Percentiles rank a stretch among this genome's conserved stretches.
Conservation (phyloP, 305 asterid species). For the Fraxinus paxiana region DNA sequence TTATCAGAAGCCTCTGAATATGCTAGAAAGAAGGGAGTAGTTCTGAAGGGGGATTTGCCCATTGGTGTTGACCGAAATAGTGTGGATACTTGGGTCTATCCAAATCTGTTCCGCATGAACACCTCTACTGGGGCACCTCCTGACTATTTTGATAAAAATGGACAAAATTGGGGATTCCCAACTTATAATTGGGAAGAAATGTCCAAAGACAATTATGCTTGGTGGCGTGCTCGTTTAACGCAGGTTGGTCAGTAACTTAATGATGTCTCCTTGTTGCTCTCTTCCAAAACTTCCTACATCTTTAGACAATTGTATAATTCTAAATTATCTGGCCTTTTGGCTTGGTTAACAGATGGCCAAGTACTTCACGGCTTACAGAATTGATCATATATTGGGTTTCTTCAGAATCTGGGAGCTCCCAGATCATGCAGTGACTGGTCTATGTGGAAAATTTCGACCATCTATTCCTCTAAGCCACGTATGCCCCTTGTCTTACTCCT, state of each 20-base stretch:
- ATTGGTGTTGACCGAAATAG: constrained; percentile 95
- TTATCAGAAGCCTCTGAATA: constrained; percentile 89
- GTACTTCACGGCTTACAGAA: constrained; percentile 94
- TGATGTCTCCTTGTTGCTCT: constrained; percentile 1
- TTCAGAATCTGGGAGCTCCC: constrained; percentile 99
- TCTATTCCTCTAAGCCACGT: constrained; percentile 91
- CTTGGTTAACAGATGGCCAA: constrained; percentile 71
- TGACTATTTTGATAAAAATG: constrained; percentile 96
- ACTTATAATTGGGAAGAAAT: constrained; percentile 99
- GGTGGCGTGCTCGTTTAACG: constrained; percentile 97
- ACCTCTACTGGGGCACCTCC: constrained; percentile 99
- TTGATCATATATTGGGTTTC: constrained; percentile 92
- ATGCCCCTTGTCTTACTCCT: constrained; percentile 10
- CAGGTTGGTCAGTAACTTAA: constrained; percentile 48
- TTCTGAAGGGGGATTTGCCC: constrained; percentile 95
- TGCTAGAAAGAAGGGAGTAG: constrained; percentile 75
- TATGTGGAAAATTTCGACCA: constrained; percentile 97
- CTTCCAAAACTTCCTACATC: not conserved
- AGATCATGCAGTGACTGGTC: constrained; percentile 89
- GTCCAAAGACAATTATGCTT: constrained; percentile 94
- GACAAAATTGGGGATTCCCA: constrained; percentile 99
- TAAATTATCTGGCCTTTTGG: not conserved
- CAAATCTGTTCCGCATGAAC: constrained; percentile 88
- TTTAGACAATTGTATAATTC: not conserved
- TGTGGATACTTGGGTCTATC: constrained; percentile 97